These are phyloP conservation scores for Geranium incanum DNA, from an alignment of 441 rosid species.

Conservation along the genomic window DNA sequence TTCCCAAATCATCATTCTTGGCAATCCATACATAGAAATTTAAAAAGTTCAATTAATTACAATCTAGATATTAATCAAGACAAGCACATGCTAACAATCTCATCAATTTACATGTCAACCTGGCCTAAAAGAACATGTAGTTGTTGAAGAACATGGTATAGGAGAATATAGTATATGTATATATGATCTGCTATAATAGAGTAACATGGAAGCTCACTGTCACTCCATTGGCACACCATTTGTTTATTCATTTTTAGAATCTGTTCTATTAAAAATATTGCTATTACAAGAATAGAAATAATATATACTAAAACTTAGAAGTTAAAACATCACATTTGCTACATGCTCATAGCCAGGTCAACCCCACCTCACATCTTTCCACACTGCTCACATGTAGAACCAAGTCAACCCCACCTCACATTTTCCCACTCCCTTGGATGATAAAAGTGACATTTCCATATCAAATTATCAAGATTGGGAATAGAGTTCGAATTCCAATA, in stretches of 20 bases:
- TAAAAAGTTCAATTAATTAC: neutral
- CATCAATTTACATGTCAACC: neutral
- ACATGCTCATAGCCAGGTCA: neutral
- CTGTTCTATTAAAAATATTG: neutral
- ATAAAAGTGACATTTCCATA: too few species aligned
- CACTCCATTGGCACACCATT: neutral
- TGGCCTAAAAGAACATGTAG: neutral
- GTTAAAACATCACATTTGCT: neutral
- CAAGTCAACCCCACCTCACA: neutral
- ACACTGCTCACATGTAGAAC: neutral
- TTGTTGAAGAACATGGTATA: neutral
- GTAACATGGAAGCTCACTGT: slow-evolving; percentile 2
- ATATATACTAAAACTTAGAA: neutral
- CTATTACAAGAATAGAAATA: neutral
- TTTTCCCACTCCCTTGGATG: neutral
- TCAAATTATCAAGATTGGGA: too few species aligned
- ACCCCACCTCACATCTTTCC: neutral
- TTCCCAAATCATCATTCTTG: too few species aligned
- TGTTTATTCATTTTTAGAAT: neutral
- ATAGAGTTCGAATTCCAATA: too few species aligned
- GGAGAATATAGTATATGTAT: neutral
- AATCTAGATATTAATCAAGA: neutral
- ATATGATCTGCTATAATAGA: neutral
- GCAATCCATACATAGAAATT: neutral
- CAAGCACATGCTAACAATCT: neutral